phyloP scores from a whole-genome alignment of 2,329 filamentous ascomycete species.

The Epicoccum sorghinum region DNA sequence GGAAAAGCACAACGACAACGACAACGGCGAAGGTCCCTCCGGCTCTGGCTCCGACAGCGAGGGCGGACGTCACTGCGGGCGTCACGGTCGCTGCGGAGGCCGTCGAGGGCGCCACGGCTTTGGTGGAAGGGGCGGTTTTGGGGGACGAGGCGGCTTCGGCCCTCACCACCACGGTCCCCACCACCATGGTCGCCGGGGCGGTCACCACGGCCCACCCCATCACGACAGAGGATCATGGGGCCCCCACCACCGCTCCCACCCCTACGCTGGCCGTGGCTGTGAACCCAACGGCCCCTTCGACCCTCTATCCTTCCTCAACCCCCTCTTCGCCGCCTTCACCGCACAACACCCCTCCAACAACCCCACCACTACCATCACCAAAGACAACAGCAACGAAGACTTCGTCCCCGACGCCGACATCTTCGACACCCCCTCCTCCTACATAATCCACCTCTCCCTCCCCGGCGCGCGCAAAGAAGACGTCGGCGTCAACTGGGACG shows the following conservation, averaged over 20 bases:
- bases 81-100: constrained; percentile 29
- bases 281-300: constrained; percentile 24
- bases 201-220: constrained; percentile 24
- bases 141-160: constrained; percentile 28
- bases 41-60: constrained; percentile 38
- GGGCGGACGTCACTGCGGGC: constrained; percentile 21
- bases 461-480: constrained; percentile 82
- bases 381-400: constrained; percentile 35
- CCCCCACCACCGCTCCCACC: constrained; percentile 30
- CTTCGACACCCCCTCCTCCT: constrained; percentile 68
- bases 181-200: constrained; percentile 8
- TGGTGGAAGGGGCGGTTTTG: constrained; percentile 19
- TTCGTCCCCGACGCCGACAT: constrained; percentile 75
- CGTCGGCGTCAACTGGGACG: constrained; percentile 76
- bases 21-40: constrained; percentile 41
- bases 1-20: constrained; percentile 20
- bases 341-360: constrained; percentile 19
- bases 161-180: constrained; percentile 22
- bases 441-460: constrained; percentile 73
- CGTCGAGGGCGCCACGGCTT: constrained; percentile 31
- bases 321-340: constrained; percentile 45
- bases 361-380: constrained; percentile 9
- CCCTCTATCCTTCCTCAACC: constrained; percentile 36
- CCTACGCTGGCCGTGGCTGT: constrained; percentile 11
- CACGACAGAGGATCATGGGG: constrained; percentile 15